phyloP scores from a whole-genome alignment of 805 yeast species.

The Hanseniaspora guilliermondii region DNA sequence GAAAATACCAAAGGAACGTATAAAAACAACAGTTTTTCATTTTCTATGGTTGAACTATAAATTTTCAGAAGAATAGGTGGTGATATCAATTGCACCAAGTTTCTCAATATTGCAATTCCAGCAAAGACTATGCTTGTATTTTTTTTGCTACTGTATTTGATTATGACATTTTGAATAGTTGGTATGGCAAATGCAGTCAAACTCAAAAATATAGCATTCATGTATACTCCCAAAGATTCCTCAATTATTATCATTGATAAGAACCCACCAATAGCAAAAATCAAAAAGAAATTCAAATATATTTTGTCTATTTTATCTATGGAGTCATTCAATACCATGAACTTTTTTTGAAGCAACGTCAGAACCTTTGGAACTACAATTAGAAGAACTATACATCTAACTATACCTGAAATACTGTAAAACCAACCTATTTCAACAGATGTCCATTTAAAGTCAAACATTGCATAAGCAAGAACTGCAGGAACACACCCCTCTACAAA shows the following conservation, averaged over 20 bases:
- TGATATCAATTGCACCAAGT: slow-evolving; percentile 34
- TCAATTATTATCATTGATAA: slow-evolving; percentile 24
- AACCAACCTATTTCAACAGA: slow-evolving; percentile 22
- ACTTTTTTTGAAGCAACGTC: slow-evolving; percentile 13
- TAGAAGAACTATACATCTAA: slow-evolving; percentile 17
- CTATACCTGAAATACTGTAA: slow-evolving; percentile 21
- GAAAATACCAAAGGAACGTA: slow-evolving; percentile 21
- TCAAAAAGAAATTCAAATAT: slow-evolving; percentile 26
- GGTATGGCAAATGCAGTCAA: slow-evolving; percentile 46
- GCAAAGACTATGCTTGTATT: slow-evolving; percentile 63
- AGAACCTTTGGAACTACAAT: slow-evolving; percentile 9
- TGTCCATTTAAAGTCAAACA: slow-evolving; percentile 19
- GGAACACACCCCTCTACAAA: slow-evolving; percentile 20
- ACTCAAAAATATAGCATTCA: slow-evolving; percentile 31
- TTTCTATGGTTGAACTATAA: slow-evolving; percentile 35
- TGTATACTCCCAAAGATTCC: slow-evolving; percentile 21
- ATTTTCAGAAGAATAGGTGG: slow-evolving; percentile 41
- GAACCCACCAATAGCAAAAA: slow-evolving; percentile 31
- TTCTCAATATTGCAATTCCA: slow-evolving; percentile 49
- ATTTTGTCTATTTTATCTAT: slow-evolving; percentile 43
- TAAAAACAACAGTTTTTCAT: slow-evolving; percentile 31
- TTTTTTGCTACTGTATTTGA: slow-evolving; percentile 48
- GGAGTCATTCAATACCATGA: slow-evolving; percentile 21
- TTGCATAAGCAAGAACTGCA: slow-evolving; percentile 17
- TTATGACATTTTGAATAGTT: slow-evolving; percentile 43